Conservation (phyloP, 768 basidiomycete genomes). For the Brasilioporus rufonigricans region DNA sequence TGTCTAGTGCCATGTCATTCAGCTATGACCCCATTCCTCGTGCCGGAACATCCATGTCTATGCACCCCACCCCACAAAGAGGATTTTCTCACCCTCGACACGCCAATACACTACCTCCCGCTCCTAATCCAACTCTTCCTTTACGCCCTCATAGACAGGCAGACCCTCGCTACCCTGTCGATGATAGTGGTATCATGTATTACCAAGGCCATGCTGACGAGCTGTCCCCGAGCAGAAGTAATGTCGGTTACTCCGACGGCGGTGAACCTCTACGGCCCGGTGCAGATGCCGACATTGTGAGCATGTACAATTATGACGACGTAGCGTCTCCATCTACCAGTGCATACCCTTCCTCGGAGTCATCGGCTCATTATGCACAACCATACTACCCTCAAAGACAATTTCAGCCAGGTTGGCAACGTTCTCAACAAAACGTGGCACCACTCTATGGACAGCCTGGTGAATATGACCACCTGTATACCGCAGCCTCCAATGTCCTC, state of each 20-base stretch:
- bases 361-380: constrained; percentile 14
- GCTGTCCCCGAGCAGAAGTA: constrained; percentile 22
- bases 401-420: constrained; percentile 29
- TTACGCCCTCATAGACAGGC: constrained; percentile 18
- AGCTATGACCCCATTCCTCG: constrained; percentile 49
- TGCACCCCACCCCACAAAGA: constrained; percentile 33
- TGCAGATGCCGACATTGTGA: constrained; percentile 36
- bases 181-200: constrained; percentile 27
- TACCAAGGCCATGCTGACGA: constrained; percentile 12
- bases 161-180: constrained; percentile 33
- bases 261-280: constrained; percentile 23
- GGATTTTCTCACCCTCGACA: constrained; percentile 38
- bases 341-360: constrained; percentile 27
- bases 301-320: constrained; percentile 41
- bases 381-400: constrained; percentile 20
- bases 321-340: constrained; percentile 28
- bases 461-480: constrained; percentile 61
- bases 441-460: constrained; percentile 27
- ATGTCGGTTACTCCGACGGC: constrained; percentile 27
- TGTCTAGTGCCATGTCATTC: constrained; percentile 28
- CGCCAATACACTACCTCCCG: constrained; percentile 41
- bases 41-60: constrained; percentile 57
- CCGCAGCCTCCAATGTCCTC: constrained; percentile 77
- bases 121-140: constrained; percentile 24
- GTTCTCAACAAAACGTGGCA: constrained; percentile 21